Conservation (phyloP, 108 stramenopile species). For the Cylindrotheca fusiformis region DNA sequence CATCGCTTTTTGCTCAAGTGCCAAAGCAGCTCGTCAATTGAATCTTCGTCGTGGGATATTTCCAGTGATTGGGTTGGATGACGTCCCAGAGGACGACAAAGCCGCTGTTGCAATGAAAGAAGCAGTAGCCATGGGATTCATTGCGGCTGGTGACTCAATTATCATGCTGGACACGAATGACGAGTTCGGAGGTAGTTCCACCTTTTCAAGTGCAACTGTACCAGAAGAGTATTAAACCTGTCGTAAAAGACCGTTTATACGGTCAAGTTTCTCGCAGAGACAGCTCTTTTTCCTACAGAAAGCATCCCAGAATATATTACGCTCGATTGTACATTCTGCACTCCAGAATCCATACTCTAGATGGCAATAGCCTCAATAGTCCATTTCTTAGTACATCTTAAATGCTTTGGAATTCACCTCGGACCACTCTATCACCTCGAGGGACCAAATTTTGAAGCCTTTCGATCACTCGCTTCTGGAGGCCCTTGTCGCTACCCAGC, state of each 20-base stretch:
- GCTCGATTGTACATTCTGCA: too few relatives aligned
- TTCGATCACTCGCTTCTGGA: constrained; percentile 64
- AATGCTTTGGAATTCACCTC: constrained; percentile 81
- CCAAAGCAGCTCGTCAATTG: constrained; percentile 76
- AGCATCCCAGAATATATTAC: too few relatives aligned
- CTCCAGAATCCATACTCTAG: too few relatives aligned
- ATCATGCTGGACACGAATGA: constrained; percentile 44
- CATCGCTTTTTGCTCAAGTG: constrained; percentile 69
- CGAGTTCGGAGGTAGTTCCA: constrained; percentile 33
- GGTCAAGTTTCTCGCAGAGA: too few relatives aligned
- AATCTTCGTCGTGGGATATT: constrained; percentile 79
- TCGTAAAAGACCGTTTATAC: too few relatives aligned
- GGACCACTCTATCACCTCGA: constrained; percentile 67
- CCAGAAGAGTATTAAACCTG: too few relatives aligned
- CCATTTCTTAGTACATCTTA: constrained; percentile 22
- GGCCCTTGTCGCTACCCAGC: constrained; percentile 57
- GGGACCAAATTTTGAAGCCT: constrained; percentile 78
- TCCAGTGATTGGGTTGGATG: constrained; percentile 59
- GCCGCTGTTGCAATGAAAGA: constrained; percentile 52
- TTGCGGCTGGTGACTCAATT: constrained; percentile 62
- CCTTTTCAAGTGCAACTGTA: constrained; percentile 59
- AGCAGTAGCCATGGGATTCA: constrained; percentile 66
- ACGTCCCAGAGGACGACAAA: constrained; percentile 35
- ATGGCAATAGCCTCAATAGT: too few relatives aligned
- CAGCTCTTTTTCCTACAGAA: too few relatives aligned